These are phyloP conservation scores for Umbelopsis isabellina DNA, from an alignment of 192 early-diverging fungal genomes.

Conservation along the genomic window DNA sequence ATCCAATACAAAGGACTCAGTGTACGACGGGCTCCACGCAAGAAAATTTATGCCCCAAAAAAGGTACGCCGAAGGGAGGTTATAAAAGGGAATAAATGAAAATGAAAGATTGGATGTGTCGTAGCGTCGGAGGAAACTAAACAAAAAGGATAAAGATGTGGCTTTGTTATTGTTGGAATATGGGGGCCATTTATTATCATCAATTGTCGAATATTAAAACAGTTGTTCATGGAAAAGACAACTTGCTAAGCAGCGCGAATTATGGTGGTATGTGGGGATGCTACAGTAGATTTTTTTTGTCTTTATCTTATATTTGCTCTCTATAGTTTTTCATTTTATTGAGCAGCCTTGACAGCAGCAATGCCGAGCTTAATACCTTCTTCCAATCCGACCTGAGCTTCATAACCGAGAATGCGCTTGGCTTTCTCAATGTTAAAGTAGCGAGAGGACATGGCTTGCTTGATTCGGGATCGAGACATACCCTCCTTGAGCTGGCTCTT, in stretches of 20 bases:
- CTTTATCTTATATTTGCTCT: neutral
- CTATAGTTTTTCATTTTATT: neutral
- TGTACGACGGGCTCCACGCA: neutral
- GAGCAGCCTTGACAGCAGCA: slow-evolving; percentile 23
- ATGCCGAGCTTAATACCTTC: slow-evolving; percentile 51
- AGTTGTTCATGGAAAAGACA: too few species aligned
- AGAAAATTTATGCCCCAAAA: neutral
- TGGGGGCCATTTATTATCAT: too few species aligned
- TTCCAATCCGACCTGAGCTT: slow-evolving; percentile 56
- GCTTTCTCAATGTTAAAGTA: slow-evolving; percentile 92
- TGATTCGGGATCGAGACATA: slow-evolving; percentile 77
- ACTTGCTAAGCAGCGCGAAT: neutral
- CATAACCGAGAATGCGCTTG: slow-evolving; percentile 61
- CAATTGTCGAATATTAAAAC: too few species aligned
- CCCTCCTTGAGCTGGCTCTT: slow-evolving; percentile 69
- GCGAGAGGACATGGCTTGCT: slow-evolving; percentile 75
- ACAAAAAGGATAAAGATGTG: too few species aligned
- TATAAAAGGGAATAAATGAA: too few species aligned
- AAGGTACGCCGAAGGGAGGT: too few species aligned
- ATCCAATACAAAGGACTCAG: too few species aligned
- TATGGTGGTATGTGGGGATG: neutral
- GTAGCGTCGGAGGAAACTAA: too few species aligned
- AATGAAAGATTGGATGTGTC: too few species aligned
- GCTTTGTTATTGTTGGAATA: too few species aligned
- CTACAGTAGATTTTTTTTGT: neutral